These are phyloP conservation scores for Sonneratia alba DNA, from an alignment of 345 rosid genomes.

Conservation along the genomic window DNA sequence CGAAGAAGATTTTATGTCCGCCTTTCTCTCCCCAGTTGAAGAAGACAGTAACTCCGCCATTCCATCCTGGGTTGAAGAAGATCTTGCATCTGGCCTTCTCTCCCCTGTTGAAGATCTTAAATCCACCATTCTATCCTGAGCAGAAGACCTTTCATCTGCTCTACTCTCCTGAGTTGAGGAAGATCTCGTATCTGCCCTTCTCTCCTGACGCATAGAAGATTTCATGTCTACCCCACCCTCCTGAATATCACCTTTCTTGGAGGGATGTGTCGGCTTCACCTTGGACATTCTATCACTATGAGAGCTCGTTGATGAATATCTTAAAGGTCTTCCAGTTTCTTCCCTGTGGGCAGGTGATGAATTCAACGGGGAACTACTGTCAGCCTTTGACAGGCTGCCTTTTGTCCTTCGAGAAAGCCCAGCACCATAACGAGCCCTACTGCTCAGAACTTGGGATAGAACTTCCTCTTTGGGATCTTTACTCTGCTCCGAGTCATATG, in stretches of 20 bases:
- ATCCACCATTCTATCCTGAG: too few species aligned
- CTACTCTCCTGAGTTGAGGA: slow-evolving; percentile 3
- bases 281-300: slow-evolving; percentile 18
- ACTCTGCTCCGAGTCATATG: slow-evolving; percentile 26
- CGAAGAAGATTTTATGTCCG: slow-evolving; percentile 16
- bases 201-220: slow-evolving; percentile 5
- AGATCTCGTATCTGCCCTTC: neutral
- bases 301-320: neutral
- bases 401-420: slow-evolving; percentile 54
- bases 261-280: slow-evolving; percentile 13
- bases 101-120: too few species aligned
- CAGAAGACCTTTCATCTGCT: slow-evolving; percentile 12
- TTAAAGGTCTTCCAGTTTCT: neutral
- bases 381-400: slow-evolving; percentile 9
- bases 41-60: too few species aligned
- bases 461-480: slow-evolving; percentile 30
- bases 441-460: slow-evolving; percentile 21
- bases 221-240: too few species aligned
- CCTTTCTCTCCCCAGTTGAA: slow-evolving; percentile 6
- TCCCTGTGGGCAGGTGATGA: neutral
- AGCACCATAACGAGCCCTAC: slow-evolving; percentile 18
- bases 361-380: neutral
- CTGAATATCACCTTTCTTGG: slow-evolving; percentile 9
- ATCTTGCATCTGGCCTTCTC: neutral
- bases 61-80: neutral